A percentile compares a stretch with the other conserved stretches of the same genome.
phyloP scores from a whole-genome alignment of 1,284 basidiomycete species.

The Vanrija sp. region DNA sequence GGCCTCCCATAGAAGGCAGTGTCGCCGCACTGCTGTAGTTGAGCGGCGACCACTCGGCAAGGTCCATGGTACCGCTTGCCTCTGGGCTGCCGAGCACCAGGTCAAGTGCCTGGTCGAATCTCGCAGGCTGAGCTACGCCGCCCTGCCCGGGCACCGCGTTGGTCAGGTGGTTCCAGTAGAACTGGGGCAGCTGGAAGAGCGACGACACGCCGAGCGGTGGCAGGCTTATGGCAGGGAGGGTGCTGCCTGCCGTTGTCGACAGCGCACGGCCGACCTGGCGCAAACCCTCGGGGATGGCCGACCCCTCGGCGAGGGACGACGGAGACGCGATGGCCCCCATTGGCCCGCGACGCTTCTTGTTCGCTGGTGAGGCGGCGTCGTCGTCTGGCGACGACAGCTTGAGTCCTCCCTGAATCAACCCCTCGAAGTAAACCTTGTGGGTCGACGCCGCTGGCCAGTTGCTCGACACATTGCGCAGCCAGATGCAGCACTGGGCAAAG shows the following conservation, averaged over 20 bases:
- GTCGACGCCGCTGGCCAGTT: constrained; percentile 42
- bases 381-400: constrained; percentile 12
- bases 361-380: constrained; percentile 1
- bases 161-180: constrained; percentile 38
- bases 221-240: background rate
- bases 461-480: constrained; percentile 36
- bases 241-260: constrained; percentile 1
- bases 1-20: no score
- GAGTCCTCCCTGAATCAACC: constrained; percentile 39
- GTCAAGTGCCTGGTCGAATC: no score
- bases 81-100: no score
- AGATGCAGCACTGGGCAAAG: constrained; percentile 43
- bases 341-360: background rate
- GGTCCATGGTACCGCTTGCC: no score
- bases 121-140: background rate
- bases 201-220: constrained; percentile 7
- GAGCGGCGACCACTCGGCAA: no score
- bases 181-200: constrained; percentile 36
- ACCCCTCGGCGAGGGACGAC: background rate
- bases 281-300: constrained; percentile 11
- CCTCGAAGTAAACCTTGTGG: constrained; percentile 45
- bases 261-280: constrained; percentile 20
- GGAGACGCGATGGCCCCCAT: no score
- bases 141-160: constrained; percentile 3
- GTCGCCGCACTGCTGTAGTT: no score